These are phyloP conservation scores for Leccinum subgranulosum DNA, from an alignment of 768 basidiomycete genomes.

Conservation along the genomic window DNA sequence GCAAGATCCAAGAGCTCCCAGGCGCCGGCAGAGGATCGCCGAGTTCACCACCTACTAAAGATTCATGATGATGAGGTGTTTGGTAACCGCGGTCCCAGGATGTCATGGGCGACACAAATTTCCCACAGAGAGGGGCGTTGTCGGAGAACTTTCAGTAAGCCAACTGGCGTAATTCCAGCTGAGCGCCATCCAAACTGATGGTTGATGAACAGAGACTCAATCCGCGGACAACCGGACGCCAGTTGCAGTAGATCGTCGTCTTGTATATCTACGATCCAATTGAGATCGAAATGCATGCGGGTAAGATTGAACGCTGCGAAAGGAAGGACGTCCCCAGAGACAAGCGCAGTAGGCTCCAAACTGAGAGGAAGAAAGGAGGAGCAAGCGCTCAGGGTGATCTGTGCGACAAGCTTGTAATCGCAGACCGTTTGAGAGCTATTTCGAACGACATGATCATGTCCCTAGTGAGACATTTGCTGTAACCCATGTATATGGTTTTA, in stretches of 20 bases:
- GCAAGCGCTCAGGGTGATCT: not conserved
- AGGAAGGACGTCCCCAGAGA: not conserved
- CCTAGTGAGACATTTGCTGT: not conserved
- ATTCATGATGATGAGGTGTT: not conserved
- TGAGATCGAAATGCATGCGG: not conserved
- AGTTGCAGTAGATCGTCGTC: not conserved
- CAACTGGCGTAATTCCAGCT: not conserved
- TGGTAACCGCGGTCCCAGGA: not conserved
- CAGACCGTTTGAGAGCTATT: not conserved
- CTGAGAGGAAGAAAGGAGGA: not conserved
- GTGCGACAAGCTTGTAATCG: not conserved
- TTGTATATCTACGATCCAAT: not conserved
- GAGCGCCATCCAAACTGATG: not conserved
- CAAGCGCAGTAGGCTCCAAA: not conserved
- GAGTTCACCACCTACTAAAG: not conserved
- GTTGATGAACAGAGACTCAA: not conserved
- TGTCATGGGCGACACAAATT: not conserved
- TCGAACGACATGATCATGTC: not conserved
- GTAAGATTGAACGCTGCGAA: not conserved
- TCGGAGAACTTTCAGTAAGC: not conserved
- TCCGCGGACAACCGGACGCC: not conserved
- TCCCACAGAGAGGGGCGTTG: not conserved
- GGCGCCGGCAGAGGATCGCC: not conserved
- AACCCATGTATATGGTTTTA: not conserved
- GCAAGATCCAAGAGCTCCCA: not conserved